A percentile compares a stretch with the other conserved stretches of the same genome.
phyloP scores from a whole-genome alignment of 495 filamentous ascomycete genomes.

The Baudoinia panamericana region DNA sequence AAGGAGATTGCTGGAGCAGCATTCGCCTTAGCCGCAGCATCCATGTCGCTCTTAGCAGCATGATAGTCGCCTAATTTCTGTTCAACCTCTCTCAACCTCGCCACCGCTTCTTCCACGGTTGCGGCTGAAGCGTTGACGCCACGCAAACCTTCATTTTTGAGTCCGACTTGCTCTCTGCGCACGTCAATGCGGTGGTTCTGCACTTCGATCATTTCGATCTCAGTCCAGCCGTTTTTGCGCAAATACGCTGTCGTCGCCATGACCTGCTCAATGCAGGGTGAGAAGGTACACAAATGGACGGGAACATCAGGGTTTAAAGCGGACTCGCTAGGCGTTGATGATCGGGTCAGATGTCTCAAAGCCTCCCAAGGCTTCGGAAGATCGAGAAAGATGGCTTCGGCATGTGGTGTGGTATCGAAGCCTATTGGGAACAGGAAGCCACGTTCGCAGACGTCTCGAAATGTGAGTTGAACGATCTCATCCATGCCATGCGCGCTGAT shows the following conservation, averaged over 20 bases:
- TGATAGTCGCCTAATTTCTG: conserved; percentile 46
- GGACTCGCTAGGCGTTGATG: conserved; percentile 38
- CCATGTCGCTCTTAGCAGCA: conserved; percentile 21
- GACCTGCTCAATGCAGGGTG: conserved; percentile 92
- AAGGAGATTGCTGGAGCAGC: conserved; percentile 27
- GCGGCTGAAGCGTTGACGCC: conserved; percentile 47
- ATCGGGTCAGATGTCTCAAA: conserved; percentile 65
- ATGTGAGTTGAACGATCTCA: conserved; percentile 61
- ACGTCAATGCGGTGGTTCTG: conserved; percentile 64
- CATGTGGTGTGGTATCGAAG: conserved; percentile 39
- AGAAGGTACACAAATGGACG: conserved; percentile 79
- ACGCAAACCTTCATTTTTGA: conserved; percentile 42
- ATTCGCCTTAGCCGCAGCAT: conserved; percentile 14
- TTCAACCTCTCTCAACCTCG: conserved; percentile 59
- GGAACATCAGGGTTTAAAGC: conserved; percentile 56
- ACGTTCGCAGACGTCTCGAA: conserved; percentile 80
- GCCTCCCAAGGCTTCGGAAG: conserved; percentile 89
- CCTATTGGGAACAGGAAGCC: conserved; percentile 48
- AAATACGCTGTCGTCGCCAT: conserved; percentile 66
- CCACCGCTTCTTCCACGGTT: conserved; percentile 65
- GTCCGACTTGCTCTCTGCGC: conserved; percentile 63
- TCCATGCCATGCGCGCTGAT: conserved; percentile 60
- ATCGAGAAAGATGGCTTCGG: conserved; percentile 79
- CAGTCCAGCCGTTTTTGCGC: conserved; percentile 71
- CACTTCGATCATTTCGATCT: conserved; percentile 84